Conservation (phyloP, 768 basidiomycete species). For the Rhodosporidiobolus odoratus region DNA sequence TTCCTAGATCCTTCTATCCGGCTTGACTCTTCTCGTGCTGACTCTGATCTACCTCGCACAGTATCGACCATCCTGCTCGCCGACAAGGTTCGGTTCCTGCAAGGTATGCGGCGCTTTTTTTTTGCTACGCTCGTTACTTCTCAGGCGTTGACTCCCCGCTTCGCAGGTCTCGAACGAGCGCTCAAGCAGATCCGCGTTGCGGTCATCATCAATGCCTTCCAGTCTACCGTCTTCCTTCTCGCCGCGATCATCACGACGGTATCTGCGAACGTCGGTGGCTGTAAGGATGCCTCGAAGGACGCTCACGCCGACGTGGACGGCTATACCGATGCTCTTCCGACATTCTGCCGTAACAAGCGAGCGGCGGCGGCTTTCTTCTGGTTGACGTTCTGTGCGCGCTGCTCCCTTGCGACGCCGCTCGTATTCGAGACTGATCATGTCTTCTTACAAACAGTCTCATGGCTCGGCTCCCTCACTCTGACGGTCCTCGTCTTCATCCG, state of each 20-base stretch:
- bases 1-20: not conserved
- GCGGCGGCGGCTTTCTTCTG: slow-evolving; percentile 42
- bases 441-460: slow-evolving; percentile 23
- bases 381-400: slow-evolving; percentile 35
- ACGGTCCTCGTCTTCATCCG: slow-evolving; percentile 16
- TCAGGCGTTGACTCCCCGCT: no score
- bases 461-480: slow-evolving; percentile 17
- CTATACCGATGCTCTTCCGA: slow-evolving; percentile 32
- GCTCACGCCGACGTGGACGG: slow-evolving; percentile 34
- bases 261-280: slow-evolving; percentile 38
- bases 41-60: not conserved
- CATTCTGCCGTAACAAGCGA: slow-evolving; percentile 40
- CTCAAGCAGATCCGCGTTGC: slow-evolving; percentile 32
- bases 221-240: slow-evolving; percentile 2
- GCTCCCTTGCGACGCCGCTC: not conserved
- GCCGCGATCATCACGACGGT: slow-evolving; percentile 35
- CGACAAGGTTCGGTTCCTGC: slow-evolving; percentile 29
- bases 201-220: slow-evolving; percentile 30
- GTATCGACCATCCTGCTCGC: slow-evolving; percentile 28
- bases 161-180: slow-evolving; percentile 30
- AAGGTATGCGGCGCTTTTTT: no score
- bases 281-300: slow-evolving; percentile 37
- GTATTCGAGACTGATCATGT: not conserved
- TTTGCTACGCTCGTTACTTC: no score
- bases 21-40: not conserved